Evolutionary conservation across 441 rosid species (phyloP), one percentile per base, ranked within the genome.

Genomic region (Populus trichocarpa): DNA sequence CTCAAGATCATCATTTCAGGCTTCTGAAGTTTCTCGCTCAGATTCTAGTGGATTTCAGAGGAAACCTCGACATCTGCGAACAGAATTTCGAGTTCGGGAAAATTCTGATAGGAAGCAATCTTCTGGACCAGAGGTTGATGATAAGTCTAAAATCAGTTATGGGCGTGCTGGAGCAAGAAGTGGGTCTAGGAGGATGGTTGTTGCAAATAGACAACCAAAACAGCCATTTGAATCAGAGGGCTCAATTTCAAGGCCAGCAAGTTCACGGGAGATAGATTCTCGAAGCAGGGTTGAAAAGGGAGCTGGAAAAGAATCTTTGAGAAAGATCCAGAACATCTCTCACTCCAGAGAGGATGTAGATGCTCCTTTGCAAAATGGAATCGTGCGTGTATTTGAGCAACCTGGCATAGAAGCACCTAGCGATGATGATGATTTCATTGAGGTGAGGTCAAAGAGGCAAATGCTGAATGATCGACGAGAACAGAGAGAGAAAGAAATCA

Each of bases 361-460:
- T 87, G 88, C 89, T 80, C 86, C 97, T 73, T 67, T 91, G 82
- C 98, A 91, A 80, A 93, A 93, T 74, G 98, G 99, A 11, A 75
- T 93, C 53, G 93, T 93, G 59, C 92, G 90, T 33, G 82, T 94
- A 81, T 93, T 88, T 74, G 90, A 94, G 89, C 98, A 96, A 85
- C 97, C 90, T 79, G 98, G 95, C 80, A 93, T 92, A 81, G 98
- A 97, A 88, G 90, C 89, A 73, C 97, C 98, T 50, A 91, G 97
- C 81, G 98, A 93, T 64, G 95, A 90, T 83, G 98, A 94, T 82
- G 97, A 97, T 84, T 97, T 97, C 83, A 97, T 94, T 82, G 94
- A 97, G 88, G 99, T 97, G 67, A 93, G 96, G 81, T 97, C 99
- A 74, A 97, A 94, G 89, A 92, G 96, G 90, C 98, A 97, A 89